phyloP scores from a whole-genome alignment of 2,329 filamentous ascomycete genomes.

The Pseudogymnoascus verrucosus region DNA sequence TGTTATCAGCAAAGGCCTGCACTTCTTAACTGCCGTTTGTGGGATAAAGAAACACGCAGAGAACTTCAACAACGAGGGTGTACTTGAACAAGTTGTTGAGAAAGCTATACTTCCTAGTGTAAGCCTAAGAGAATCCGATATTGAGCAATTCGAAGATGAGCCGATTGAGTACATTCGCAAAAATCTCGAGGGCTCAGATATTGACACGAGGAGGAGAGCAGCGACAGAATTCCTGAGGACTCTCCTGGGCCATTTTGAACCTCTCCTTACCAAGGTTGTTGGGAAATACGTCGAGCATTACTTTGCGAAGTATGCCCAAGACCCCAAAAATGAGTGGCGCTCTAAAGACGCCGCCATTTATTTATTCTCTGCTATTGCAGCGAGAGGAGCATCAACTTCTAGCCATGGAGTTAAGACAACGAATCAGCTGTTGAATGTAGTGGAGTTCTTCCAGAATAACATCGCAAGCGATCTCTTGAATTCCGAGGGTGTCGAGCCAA shows the following conservation, averaged over 20 bases:
- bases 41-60: conserved; percentile 68
- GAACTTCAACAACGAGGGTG: conserved; percentile 75
- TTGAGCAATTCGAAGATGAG: conserved; percentile 96
- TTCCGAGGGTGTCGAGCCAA: conserved; percentile 62
- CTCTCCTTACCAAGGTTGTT: conserved; percentile 77
- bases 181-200: conserved; percentile 93
- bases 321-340: conserved; percentile 72
- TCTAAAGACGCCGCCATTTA: conserved; percentile 98
- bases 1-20: conserved; percentile 85
- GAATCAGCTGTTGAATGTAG: conserved; percentile 78
- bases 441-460: conserved; percentile 91
- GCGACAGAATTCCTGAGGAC: conserved; percentile 91
- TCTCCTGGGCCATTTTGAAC: conserved; percentile 82
- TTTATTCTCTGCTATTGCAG: conserved; percentile 87
- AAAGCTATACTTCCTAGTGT: conserved; percentile 95
- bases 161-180: conserved; percentile 96
- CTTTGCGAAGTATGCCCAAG: conserved; percentile 63
- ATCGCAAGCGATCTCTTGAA: conserved; percentile 80
- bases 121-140: conserved; percentile 81
- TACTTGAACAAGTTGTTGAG: conserved; percentile 81
- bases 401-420: conserved; percentile 85
- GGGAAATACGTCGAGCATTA: conserved; percentile 82
- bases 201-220: conserved; percentile 82
- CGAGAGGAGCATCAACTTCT: conserved; percentile 80
- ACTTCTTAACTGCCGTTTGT: conserved; percentile 87